Conservation (phyloP, 225 moss, liverwort and hornwort genomes). For the Anthoceros angustus region DNA sequence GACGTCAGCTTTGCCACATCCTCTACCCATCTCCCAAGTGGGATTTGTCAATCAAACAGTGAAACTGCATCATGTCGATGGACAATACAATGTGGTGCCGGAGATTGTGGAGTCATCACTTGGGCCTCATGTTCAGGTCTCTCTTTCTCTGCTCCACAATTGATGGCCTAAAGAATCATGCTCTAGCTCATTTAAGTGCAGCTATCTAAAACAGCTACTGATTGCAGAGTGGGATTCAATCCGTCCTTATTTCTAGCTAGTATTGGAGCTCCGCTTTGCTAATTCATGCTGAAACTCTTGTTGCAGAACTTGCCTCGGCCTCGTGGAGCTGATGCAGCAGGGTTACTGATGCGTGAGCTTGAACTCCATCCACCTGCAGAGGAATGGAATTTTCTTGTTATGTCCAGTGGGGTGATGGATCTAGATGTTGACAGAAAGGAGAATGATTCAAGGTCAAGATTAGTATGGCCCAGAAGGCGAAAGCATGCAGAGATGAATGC, state of each 20-base stretch:
- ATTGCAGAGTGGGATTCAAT: not conserved
- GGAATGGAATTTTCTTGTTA: constrained; percentile 57
- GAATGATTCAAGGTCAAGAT: constrained; percentile 43
- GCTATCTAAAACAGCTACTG: not conserved
- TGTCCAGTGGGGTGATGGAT: constrained; percentile 14
- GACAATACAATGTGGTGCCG: constrained; percentile 72
- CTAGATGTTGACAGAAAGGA: constrained; percentile 19
- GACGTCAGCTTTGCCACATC: constrained; percentile 51
- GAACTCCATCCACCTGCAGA: constrained; percentile 95
- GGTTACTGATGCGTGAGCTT: constrained; percentile 90
- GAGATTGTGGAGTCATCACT: constrained; percentile 89
- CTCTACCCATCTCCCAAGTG: constrained; percentile 53
- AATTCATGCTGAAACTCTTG: not conserved
- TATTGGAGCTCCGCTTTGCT: too few relatives aligned
- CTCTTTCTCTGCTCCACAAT: not conserved
- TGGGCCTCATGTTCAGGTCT: constrained; percentile 78
- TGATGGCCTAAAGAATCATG: not conserved
- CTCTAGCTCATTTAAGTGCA: not conserved
- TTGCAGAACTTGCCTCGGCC: constrained; percentile 79
- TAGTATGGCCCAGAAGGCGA: constrained; percentile 77
- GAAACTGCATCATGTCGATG: constrained; percentile 76
- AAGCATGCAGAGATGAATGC: constrained; percentile 75
- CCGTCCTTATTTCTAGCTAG: not conserved
- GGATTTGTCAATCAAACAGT: constrained; percentile 39
- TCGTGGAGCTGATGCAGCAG: constrained; percentile 89